phyloP scores from a whole-genome alignment of 1,284 basidiomycete species.

The Boletus smithii region DNA sequence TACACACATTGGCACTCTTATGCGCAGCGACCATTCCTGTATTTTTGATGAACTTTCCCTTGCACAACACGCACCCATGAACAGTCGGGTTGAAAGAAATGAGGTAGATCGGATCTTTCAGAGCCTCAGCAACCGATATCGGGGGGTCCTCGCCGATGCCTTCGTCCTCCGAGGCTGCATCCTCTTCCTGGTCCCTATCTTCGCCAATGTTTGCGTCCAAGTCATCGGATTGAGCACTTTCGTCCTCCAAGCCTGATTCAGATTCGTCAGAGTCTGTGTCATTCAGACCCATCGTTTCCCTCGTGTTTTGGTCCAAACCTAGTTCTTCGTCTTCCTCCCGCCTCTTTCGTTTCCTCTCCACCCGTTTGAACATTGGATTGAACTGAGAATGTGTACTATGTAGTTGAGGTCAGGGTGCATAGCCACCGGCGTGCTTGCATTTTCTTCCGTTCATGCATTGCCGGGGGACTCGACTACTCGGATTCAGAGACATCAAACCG shows the following conservation, averaged over 20 bases:
- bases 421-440: slow-evolving; percentile 24
- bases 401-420: slow-evolving; percentile 11
- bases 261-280: slow-evolving; percentile 75
- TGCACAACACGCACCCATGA: slow-evolving; percentile 69
- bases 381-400: too few species aligned
- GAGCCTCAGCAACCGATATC: slow-evolving; percentile 58
- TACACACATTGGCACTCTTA: slow-evolving; percentile 62
- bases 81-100: slow-evolving; percentile 51
- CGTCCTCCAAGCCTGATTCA: slow-evolving; percentile 36
- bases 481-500: slow-evolving; percentile 19
- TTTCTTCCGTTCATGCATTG: slow-evolving; percentile 30
- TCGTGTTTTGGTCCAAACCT: slow-evolving; percentile 67
- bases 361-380: slow-evolving; percentile 73
- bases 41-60: slow-evolving; percentile 70
- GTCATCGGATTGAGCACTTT: slow-evolving; percentile 27
- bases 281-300: slow-evolving; percentile 66
- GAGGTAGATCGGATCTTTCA: slow-evolving; percentile 62
- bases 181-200: slow-evolving; percentile 32
- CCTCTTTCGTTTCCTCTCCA: slow-evolving; percentile 65
- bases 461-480: slow-evolving; percentile 18
- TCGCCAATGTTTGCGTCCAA: slow-evolving; percentile 26
- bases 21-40: slow-evolving; percentile 60
- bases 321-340: slow-evolving; percentile 67
- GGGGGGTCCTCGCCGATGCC: slow-evolving; percentile 37
- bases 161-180: slow-evolving; percentile 26